Evolutionary conservation across 2,329 filamentous ascomycete genomes (phyloP), one percentile per base, ranked within the genome.

Genomic region (Colletotrichum sp.): DNA sequence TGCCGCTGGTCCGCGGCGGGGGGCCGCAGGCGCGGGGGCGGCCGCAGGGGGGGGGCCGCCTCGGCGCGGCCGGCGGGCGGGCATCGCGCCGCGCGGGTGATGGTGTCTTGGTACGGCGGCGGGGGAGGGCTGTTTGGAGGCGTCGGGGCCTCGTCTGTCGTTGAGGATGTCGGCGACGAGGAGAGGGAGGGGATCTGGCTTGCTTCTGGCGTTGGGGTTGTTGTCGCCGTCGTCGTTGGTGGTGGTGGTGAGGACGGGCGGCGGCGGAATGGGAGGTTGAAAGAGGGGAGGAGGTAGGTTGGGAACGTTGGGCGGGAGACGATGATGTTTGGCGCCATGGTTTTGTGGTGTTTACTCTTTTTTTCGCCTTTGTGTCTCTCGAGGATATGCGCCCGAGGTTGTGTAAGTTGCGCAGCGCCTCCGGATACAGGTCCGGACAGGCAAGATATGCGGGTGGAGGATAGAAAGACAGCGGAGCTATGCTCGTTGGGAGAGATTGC

Each of bases 251-350:
- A 82, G 15, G 83, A 80, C 12, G 84, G 83, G 55, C 83, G 86
- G 67, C 86, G 86, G 57, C 84, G 84, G 77, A 90, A 87, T n/a
- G 87, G 85, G 59, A 90, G 84, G 61, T 83, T 84, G 78, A 91
- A 83, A 80, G 84, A 88, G 13, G 90, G 89, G 26, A 92, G 85
- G 30, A 92, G 84, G 79, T 88, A 92, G 77, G 81, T 85, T 13
- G 90, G 86, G 79, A 91, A 91, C 32, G 84, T 82, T 30, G 86
- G 87, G 72, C 82, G 83, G 24, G 85, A 86, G 60, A 85, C 85
- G 77, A 85, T 82, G 78, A 86, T 86, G 32, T 70, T 76, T 21
- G 76, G 76, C 66, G 76, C 74, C 76, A 77, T 66, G 28, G 5
- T 43, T 48, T 16, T 28, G 7, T n/a, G 9, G 21, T 71, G 39